Percentiles rank a stretch among this genome's conserved stretches.
phyloP scores from a whole-genome alignment of 306 rosid genomes.

The Pterocarpus santalinus region DNA sequence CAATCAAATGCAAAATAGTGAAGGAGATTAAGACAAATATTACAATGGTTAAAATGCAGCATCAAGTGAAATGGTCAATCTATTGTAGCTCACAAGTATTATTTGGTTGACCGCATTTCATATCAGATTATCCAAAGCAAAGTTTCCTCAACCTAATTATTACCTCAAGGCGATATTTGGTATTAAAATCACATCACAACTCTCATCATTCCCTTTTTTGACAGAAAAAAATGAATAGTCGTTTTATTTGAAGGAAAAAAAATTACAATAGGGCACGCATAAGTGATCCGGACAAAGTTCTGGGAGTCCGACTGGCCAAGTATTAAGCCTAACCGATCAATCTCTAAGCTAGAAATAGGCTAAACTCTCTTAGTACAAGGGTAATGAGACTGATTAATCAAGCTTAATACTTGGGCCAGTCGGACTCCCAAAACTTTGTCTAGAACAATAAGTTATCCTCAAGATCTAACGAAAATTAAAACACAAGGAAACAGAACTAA shows the following conservation, averaged over 20 bases:
- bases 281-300: neutral
- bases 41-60: neutral
- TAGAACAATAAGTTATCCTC: neutral
- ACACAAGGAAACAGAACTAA: neutral
- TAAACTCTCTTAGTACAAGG: too few species aligned
- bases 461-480: neutral
- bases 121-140: conserved; percentile 1
- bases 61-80: conserved; percentile 24
- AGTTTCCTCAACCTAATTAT: neutral
- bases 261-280: neutral
- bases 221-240: neutral
- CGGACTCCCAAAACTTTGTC: too few species aligned
- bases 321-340: too few species aligned
- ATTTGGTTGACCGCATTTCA: conserved; percentile 7
- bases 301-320: too few species aligned
- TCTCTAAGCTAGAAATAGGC: too few species aligned
- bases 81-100: neutral
- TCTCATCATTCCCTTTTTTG: neutral
- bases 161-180: neutral
- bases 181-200: neutral
- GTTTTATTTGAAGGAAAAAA: neutral
- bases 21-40: conserved; percentile 11
- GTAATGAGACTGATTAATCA: too few species aligned
- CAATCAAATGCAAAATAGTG: conserved; percentile 34
- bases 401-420: too few species aligned